Percentiles rank a stretch among this genome's conserved stretches.
These are phyloP conservation scores for Phytophthora crassamura DNA, from an alignment of 352 stramenopile species.

Conservation along the genomic window DNA sequence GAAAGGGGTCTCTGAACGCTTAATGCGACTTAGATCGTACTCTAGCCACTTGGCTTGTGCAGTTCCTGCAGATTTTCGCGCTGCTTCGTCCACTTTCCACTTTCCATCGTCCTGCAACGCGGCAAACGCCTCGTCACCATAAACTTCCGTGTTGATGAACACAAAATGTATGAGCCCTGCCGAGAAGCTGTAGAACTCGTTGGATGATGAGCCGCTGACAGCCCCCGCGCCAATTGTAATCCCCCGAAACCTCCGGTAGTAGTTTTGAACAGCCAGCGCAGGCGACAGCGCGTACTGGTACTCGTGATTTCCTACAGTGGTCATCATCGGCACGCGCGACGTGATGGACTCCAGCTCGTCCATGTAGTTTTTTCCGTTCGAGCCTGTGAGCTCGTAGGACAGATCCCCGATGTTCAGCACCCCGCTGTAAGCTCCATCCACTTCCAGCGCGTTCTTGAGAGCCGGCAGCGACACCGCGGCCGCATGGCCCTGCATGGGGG, in stretches of 20 bases:
- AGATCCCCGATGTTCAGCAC: slow-evolving; percentile 82
- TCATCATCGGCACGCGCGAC: slow-evolving; percentile 71
- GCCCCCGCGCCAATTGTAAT: slow-evolving; percentile 58
- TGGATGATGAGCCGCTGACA: slow-evolving; percentile 66
- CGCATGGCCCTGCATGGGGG: slow-evolving; percentile 57
- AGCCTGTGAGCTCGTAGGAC: slow-evolving; percentile 68
- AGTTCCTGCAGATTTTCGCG: slow-evolving; percentile 32
- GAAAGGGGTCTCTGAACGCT: slow-evolving; percentile 66
- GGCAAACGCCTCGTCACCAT: slow-evolving; percentile 69
- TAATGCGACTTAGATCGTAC: slow-evolving; percentile 74
- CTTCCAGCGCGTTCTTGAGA: slow-evolving; percentile 56
- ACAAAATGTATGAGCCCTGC: slow-evolving; percentile 73
- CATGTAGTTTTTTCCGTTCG: slow-evolving; percentile 79
- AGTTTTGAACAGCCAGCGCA: slow-evolving; percentile 74
- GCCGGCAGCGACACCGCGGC: slow-evolving; percentile 68
- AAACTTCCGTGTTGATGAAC: slow-evolving; percentile 83
- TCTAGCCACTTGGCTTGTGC: slow-evolving; percentile 67
- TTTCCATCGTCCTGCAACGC: slow-evolving; percentile 53
- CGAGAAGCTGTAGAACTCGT: slow-evolving; percentile 83
- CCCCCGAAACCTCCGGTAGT: slow-evolving; percentile 67
- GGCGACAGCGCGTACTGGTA: slow-evolving; percentile 65
- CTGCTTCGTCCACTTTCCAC: slow-evolving; percentile 60
- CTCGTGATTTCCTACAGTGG: slow-evolving; percentile 83
- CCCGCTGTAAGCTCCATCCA: slow-evolving; percentile 49
- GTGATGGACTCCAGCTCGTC: slow-evolving; percentile 67